Evolutionary conservation across 805 yeast species (phyloP), one percentile per base, ranked within the genome.

Genomic region (Candida manassasensis): DNA sequence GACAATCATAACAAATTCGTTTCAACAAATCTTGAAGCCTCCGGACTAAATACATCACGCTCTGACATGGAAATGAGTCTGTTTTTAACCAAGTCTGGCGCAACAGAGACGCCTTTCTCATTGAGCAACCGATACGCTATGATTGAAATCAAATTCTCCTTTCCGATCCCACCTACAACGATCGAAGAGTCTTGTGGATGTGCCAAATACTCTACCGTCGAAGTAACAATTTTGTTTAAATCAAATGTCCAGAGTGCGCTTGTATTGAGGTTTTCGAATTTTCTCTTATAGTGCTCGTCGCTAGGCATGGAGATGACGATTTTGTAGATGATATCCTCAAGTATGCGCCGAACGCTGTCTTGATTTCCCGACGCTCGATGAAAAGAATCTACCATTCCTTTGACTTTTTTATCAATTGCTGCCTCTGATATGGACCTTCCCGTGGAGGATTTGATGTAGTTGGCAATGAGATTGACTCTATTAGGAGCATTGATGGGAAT

Each of bases 41-140:
- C 34, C 13, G 38, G 38, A 24, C 34, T 40, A 15, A 50, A 50
- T 29, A 48, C 46, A 27, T 45, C 49, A 22, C 34, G 38, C 16
- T 47, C 48, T 45, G 47, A 47, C 53, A 52, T 41, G 14, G 38
- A 41, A 21, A 40, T 41, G n/a, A 52, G 31, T 13, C 50, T 40
- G 10, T 36, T 21, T 13, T 37, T 41, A 9, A 52, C 22, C n/a
- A 27, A 8, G n/a, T 36, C 32, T 9, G 32, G 24, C n/a, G 22
- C 33, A 8, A 39, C 14, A 19, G 33, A 17, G 6, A 17, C 18
- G 19, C 27, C 29, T 10, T 26, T 26, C 21, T 30, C 33, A 25
- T 38, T 34, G 16, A 33, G 19, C 21, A 38, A 19, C 27, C 38
- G 35, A 12, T 21, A 27, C 14, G 27, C 21, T n/a, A 32, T 30